Base-by-base conservation (phyloP, 257 asterid species). In the Nicotiana noctiflora region DNA sequence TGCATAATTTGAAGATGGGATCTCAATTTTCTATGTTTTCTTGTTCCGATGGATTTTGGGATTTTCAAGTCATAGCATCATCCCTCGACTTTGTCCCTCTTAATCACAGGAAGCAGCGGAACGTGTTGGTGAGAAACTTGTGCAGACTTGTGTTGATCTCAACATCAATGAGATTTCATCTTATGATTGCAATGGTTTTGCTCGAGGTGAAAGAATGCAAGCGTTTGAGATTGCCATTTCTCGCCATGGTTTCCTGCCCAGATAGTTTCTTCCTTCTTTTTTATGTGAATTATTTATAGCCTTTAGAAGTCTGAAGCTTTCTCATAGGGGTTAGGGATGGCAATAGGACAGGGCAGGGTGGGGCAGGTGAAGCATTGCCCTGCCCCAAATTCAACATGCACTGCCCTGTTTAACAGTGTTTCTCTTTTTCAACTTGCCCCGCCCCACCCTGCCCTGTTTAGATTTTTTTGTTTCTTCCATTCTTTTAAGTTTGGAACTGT, bases 121-220 rank as follows among this genome's bases (percentile, higher is more conserved):
- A 84, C 89, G 85, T 10, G 90, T 95, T 21, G 99, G 97, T 15
- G 94, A 93, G 86, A 91, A 91, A 88, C 96, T 93, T 62, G 83
- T 95, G n/a, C 91, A 89, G 89, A 44, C 95, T 1, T 92, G 99
- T 82, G 84, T 82, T 4, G 96, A 88, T 79, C 97, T 95, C 80
- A 72, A 87, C 86, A 90, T 95, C 44, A 77, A 86, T 44, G 97
- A 95, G 75, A 90, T 92, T 13, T 92, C 97, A 14, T 83, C 81
- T 23, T 93, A 92, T 82, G 97, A 93, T 86, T 92, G 96, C 70
- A 95, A 95, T 82, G 97, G 99, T 19, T 89, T 92, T 84, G 94
- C 97, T 74, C 83, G 85, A 62, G 98, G 98, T 61, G 97, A 91
- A 60, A 86, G 95, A 62, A 84, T 93, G 89, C 88, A 84, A 82